These are phyloP conservation scores for Syncephalastrum racemosum DNA, from an alignment of 371 early-diverging fungal species.

Conservation along the genomic window DNA sequence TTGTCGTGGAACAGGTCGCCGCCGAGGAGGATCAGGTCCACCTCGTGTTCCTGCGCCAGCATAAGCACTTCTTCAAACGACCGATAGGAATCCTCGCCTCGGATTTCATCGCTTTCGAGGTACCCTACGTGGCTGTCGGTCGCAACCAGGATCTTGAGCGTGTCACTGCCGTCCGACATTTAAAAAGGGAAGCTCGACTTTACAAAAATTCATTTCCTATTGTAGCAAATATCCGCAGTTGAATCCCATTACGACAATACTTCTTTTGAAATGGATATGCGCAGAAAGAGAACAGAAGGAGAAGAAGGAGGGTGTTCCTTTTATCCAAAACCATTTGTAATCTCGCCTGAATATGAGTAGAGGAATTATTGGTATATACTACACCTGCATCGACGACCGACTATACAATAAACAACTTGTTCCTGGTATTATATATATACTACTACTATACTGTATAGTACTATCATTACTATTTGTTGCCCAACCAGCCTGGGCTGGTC, in stretches of 20 bases:
- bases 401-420: not conserved
- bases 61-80: conserved; percentile 95
- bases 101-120: conserved; percentile 91
- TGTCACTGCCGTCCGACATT: conserved; percentile 13
- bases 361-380: too few species aligned
- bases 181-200: too few species aligned
- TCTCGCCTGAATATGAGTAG: not conserved
- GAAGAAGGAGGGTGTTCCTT: not conserved
- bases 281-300: too few species aligned
- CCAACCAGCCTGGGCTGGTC: conserved; percentile 11
- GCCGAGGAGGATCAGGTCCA: conserved; percentile 95
- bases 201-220: too few species aligned
- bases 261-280: too few species aligned
- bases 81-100: conserved; percentile 89
- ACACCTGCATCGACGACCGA: not conserved
- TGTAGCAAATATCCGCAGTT: too few species aligned
- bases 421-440: not conserved
- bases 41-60: conserved; percentile 72
- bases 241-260: too few species aligned
- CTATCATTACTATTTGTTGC: conserved; percentile 8
- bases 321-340: not conserved
- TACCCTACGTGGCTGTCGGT: conserved; percentile 99
- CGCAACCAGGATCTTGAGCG: conserved; percentile 74
- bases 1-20: conserved; percentile 99
- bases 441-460: not conserved